phyloP scores from a whole-genome alignment of 805 yeast genomes.

The Metschnikowia arizonensis region DNA sequence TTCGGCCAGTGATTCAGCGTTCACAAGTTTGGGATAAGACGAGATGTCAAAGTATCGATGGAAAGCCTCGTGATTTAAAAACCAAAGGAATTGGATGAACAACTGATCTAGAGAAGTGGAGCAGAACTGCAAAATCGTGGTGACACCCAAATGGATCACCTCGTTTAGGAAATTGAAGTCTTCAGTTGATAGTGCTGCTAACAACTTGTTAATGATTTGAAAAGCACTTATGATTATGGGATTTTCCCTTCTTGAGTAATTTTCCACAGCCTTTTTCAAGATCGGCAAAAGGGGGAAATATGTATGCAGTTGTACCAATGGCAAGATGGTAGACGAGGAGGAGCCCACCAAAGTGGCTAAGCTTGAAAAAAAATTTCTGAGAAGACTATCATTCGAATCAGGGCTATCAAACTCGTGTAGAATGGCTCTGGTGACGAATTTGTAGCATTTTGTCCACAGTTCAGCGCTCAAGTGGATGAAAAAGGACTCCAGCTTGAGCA shows the following conservation, averaged over 20 bases:
- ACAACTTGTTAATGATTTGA: conserved; percentile 43
- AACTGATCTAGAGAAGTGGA: conserved; percentile 41
- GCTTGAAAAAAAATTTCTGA: conserved; percentile 20
- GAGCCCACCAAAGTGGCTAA: conserved; percentile 24
- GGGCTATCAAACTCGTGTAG: conserved; percentile 11
- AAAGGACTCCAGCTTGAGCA: conserved; percentile 25
- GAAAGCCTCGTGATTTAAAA: conserved; percentile 39
- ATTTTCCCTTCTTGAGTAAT: conserved; percentile 23
- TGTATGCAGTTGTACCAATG: conserved; percentile 14
- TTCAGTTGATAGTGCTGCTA: conserved; percentile 40
- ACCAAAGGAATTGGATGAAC: conserved; percentile 27
- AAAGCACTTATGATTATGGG: conserved; percentile 25
- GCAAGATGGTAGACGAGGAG: conserved; percentile 17
- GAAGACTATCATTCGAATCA: conserved; percentile 18
- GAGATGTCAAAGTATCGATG: conserved; percentile 34
- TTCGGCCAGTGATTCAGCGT: conserved; percentile 14
- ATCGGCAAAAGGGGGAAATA: conserved; percentile 21
- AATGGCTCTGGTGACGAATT: conserved; percentile 23
- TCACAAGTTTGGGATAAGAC: conserved; percentile 23
- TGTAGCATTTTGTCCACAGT: conserved; percentile 26
- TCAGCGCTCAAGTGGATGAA: conserved; percentile 29
- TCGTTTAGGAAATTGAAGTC: conserved; percentile 35
- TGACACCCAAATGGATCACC: conserved; percentile 38
- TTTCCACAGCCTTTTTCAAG: conserved; percentile 15
- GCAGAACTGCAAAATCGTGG: conserved; percentile 30